phyloP scores from a whole-genome alignment of 345 rosid genomes.

The Eutrema heterophyllum region DNA sequence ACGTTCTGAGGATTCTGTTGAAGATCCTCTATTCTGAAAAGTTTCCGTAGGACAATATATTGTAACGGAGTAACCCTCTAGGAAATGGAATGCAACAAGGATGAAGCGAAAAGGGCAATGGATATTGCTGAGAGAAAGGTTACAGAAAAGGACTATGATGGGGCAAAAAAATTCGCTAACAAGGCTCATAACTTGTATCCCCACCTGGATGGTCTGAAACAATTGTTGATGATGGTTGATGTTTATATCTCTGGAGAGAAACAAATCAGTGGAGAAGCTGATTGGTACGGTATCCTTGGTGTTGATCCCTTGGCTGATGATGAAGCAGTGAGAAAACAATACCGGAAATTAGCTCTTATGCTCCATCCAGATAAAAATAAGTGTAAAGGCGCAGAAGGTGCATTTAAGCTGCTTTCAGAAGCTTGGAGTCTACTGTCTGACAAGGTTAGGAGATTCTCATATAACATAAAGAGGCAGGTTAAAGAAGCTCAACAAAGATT shows the following conservation, averaged over 20 bases:
- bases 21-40: background rate
- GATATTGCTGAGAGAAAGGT: slow-evolving; percentile 85
- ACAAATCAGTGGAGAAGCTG: slow-evolving; percentile 53
- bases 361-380: slow-evolving; percentile 95
- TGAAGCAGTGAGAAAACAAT: slow-evolving; percentile 60
- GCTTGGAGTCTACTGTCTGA: slow-evolving; percentile 81
- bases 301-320: slow-evolving; percentile 57
- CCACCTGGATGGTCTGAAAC: slow-evolving; percentile 57
- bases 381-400: slow-evolving; percentile 81
- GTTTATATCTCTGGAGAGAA: slow-evolving; percentile 66
- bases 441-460: slow-evolving; percentile 54
- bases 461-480: slow-evolving; percentile 52
- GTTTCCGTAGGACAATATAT: background rate
- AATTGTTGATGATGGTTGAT: slow-evolving; percentile 55
- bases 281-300: slow-evolving; percentile 82
- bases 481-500: slow-evolving; percentile 31
- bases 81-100: slow-evolving; percentile 86
- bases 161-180: slow-evolving; percentile 66
- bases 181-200: slow-evolving; percentile 84
- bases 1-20: slow-evolving; percentile 9
- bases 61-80: background rate
- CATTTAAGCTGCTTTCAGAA: slow-evolving; percentile 67
- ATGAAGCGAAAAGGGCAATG: slow-evolving; percentile 81
- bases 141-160: slow-evolving; percentile 54
- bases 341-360: slow-evolving; percentile 55